Conservation (phyloP, 148 eudicot genomes). For the Chenopodium album region DNA sequence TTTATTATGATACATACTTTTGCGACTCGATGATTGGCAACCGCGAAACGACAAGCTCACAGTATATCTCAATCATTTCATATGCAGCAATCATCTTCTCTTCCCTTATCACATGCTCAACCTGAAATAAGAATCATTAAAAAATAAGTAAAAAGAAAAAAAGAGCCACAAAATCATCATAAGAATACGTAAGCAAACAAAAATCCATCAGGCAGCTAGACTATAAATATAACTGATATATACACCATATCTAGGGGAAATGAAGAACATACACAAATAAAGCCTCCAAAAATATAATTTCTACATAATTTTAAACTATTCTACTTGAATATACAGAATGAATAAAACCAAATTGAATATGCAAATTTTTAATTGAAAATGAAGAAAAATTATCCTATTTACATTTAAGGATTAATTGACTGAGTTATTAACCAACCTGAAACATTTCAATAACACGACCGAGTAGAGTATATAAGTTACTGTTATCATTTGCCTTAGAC, state of each 20-base stretch:
- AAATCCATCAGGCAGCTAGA: no score
- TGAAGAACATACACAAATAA: no score
- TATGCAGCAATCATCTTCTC: conserved; percentile 87
- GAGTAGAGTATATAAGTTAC: neutral
- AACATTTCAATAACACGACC: neutral
- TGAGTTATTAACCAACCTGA: neutral
- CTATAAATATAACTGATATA: neutral
- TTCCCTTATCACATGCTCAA: conserved; percentile 93
- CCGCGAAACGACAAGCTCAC: conserved; percentile 84
- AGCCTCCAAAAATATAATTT: no score
- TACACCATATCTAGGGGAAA: neutral
- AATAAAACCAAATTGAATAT: no score
- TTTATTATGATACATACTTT: conserved; percentile 54
- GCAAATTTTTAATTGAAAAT: neutral
- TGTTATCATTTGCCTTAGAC: no score
- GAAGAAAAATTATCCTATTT: no score
- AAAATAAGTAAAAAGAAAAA: neutral
- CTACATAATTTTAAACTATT: no score
- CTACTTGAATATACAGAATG: no score
- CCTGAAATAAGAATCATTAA: conserved; percentile 44
- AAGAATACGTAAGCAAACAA: conserved; percentile 4
- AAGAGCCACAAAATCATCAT: neutral
- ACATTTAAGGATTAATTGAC: neutral
- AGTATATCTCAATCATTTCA: conserved; percentile 81
- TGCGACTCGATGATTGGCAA: conserved; percentile 92